Evolutionary conservation across 1,284 basidiomycete species (phyloP), one percentile per base, ranked within the genome.

Genomic region (Phellinidium pouzarii): DNA sequence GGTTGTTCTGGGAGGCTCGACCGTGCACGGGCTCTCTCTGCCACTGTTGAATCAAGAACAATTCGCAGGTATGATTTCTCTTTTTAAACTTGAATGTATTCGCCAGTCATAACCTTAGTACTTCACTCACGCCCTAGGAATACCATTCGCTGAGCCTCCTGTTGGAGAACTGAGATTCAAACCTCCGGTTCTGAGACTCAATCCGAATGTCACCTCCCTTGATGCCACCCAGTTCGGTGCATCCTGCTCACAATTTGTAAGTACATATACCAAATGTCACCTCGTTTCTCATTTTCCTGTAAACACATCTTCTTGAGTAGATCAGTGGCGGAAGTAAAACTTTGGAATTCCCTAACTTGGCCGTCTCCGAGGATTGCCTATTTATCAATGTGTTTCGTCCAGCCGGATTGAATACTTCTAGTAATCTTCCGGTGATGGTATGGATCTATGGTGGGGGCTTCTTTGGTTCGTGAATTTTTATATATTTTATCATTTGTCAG

Each of bases 91-190:
- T 12, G 19, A 14, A 20, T 11, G 11, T 26, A 80, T 76, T 72
- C 68, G 83, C n/a, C n/a, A n/a, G n/a, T n/a, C n/a, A n/a, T n/a
- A n/a, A n/a, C n/a, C n/a, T n/a, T n/a, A n/a, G n/a, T n/a, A n/a
- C n/a, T n/a, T n/a, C n/a, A n/a, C 14, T 34, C 7, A 34, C 14
- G 9, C 31, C 14, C 11, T 14, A 3, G 84, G 84, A 1, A 78
- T 89, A 44, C 84, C 82, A 0, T 88, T 76, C 58, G 84, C 81
- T 14, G 66, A 77, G 55, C 73, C 83, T 14, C 85, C 82, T 1
- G 59, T 76, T 5, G 79, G 79, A 0, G 20, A 57, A 3, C 65
- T 79, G 17, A 73, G 81, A 3, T 84, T 84, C 68, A 75, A 73
- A 56, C 73, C 78, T 22, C 84, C 86, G 2, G 66, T 76, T 0